Evolutionary conservation across 768 basidiomycete genomes (phyloP).

Genomic region (Exsudoporus frostii): DNA sequence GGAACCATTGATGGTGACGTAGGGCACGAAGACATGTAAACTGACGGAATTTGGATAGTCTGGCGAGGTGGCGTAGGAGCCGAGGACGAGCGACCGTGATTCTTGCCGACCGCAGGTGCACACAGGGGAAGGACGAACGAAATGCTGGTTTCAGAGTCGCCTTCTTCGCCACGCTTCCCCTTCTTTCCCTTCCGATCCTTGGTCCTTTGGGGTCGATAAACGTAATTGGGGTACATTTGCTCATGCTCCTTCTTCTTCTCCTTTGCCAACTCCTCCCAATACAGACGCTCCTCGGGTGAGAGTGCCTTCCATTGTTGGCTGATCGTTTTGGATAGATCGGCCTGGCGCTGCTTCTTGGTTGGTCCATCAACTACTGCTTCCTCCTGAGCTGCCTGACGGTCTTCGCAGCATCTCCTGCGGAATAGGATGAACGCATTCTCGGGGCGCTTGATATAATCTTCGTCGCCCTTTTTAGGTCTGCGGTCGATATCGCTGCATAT

Average conservation of each 20-base stretch:
- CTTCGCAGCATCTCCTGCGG: constrained; percentile 75
- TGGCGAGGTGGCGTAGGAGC: constrained; percentile 68
- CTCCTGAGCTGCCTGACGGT: constrained; percentile 55
- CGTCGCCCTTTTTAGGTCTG: constrained; percentile 61
- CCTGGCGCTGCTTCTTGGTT: constrained; percentile 71
- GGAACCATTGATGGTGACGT: constrained; percentile 53
- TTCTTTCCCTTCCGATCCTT: constrained; percentile 48
- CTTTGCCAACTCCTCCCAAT: constrained; percentile 77
- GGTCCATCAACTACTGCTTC: constrained; percentile 41
- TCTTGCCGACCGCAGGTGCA: constrained; percentile 41
- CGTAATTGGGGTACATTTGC: constrained; percentile 70
- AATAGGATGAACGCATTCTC: constrained; percentile 86
- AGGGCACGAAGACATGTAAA: constrained; percentile 62
- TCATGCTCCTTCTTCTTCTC: constrained; percentile 80
- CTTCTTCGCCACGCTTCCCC: constrained; percentile 38
- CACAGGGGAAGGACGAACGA: constrained; percentile 40
- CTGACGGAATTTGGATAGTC: constrained; percentile 65
- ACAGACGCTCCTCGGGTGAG: constrained; percentile 58
- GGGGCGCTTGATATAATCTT: constrained; percentile 80
- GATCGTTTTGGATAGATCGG: constrained; percentile 79
- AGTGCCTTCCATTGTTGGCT: constrained; percentile 78
- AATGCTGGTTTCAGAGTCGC: constrained; percentile 53
- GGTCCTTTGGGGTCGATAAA: constrained; percentile 69
- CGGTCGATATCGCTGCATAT: constrained; percentile 49
- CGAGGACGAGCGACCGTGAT: constrained; percentile 44